phyloP scores from a whole-genome alignment of 257 asterid species.

The Plantago major region DNA sequence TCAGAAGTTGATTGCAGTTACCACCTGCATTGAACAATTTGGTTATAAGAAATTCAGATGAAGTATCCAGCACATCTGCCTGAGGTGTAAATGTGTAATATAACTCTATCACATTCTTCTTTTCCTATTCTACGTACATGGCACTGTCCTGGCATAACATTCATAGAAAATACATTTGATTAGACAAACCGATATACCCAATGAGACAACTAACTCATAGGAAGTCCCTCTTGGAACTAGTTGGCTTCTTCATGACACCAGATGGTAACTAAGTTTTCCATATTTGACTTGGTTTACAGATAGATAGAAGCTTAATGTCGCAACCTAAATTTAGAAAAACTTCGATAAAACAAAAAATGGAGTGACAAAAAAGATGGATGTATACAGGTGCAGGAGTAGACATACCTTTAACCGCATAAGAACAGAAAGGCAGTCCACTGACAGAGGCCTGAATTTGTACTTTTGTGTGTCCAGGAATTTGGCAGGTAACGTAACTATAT shows the following conservation, averaged over 20 bases:
- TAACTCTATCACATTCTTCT: neutral
- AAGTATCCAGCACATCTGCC: neutral
- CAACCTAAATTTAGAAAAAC: neutral
- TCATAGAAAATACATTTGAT: neutral
- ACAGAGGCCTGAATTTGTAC: conserved; percentile 77
- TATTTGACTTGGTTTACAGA: neutral
- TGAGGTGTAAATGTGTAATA: neutral
- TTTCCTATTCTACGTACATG: neutral
- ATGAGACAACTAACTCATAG: neutral
- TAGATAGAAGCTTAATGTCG: neutral
- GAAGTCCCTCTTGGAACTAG: neutral
- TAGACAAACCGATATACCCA: conserved; percentile 1
- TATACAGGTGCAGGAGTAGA: neutral
- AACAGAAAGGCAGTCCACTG: conserved; percentile 51
- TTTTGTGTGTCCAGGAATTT: conserved; percentile 59
- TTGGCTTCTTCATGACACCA: conserved; percentile 3
- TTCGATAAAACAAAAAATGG: neutral
- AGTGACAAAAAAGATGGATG: neutral
- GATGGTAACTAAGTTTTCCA: neutral
- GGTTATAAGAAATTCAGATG: neutral
- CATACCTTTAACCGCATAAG: conserved; percentile 56
- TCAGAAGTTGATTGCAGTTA: neutral
- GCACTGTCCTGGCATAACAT: neutral
- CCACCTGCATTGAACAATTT: neutral
- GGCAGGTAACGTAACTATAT: conserved; percentile 41